These are phyloP conservation scores for Mycena albidolilacea DNA, from an alignment of 768 basidiomycete genomes.

Conservation along the genomic window DNA sequence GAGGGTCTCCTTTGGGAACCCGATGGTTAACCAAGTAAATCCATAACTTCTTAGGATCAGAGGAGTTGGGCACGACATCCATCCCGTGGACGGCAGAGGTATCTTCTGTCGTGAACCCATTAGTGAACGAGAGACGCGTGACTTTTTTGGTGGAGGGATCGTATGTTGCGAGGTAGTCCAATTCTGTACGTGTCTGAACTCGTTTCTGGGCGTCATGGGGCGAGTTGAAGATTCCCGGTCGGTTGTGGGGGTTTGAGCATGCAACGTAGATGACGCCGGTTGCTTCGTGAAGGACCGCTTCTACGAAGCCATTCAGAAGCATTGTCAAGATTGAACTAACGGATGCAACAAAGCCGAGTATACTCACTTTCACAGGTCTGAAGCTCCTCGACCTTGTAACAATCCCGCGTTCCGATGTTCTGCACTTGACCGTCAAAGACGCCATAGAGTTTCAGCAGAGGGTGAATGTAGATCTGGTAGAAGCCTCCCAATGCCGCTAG, in stretches of 20 bases:
- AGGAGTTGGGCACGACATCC: constrained; percentile 60
- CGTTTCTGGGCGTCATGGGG: constrained; percentile 43
- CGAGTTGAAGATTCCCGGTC: constrained; percentile 48
- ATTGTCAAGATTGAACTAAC: constrained; percentile 20
- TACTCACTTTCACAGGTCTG: constrained; percentile 27
- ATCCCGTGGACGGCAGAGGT: constrained; percentile 65
- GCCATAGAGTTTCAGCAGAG: constrained; percentile 25
- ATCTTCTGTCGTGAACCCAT: constrained; percentile 43
- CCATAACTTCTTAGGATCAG: constrained; percentile 57
- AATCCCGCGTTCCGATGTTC: constrained; percentile 24
- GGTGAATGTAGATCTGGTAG: constrained; percentile 24
- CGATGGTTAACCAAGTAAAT: constrained; percentile 54
- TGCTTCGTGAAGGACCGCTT: constrained; percentile 59
- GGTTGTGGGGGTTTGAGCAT: constrained; percentile 56
- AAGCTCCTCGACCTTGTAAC: constrained; percentile 29
- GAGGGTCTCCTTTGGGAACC: constrained; percentile 24
- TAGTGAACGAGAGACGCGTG: constrained; percentile 51
- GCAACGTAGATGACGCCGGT: constrained; percentile 63
- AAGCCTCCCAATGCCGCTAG: constrained; percentile 26
- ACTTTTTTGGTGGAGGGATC: constrained; percentile 53
- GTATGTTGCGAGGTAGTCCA: constrained; percentile 61
- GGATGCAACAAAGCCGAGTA: constrained; percentile 20
- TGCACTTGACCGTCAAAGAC: constrained; percentile 26
- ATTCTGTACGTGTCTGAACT: constrained; percentile 24
- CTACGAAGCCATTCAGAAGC: constrained; percentile 44